Evolutionary conservation across 768 basidiomycete genomes (phyloP), one percentile per base, ranked within the genome.

Genomic region (Amanita fuliginea): DNA sequence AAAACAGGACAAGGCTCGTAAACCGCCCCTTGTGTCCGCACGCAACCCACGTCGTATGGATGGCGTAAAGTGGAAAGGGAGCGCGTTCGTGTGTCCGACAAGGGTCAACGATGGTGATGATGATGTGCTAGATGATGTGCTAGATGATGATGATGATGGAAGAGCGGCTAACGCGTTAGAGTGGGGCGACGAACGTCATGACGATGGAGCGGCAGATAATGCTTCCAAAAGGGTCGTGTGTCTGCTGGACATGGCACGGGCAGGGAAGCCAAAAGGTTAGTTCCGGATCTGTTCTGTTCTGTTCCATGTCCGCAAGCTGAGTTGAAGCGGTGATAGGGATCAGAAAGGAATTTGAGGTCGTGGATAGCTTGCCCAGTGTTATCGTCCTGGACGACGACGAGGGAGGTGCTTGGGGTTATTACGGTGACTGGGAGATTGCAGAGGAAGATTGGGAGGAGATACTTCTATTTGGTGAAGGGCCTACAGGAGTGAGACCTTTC

Each of bases 11-110:
- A 50, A 43, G 41, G 49, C 42, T 13, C 19, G 41, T 7, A 41
- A 41, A 9, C 41, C 49, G 18, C 41, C 41, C 41, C 28, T 43
- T n/a, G 22, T 42, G 14, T 34, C 42, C 18, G 34, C 41, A 21
- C 51, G 51, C 22, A 51, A 51, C 51, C 43, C 43, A 16, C 35
- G 51, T n/a, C 33, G 51, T 4, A 51, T 46, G 42, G 43, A 51
- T 32, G 51, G 51, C 9, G 35, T 16, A 13, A 39, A 18, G 24
- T 45, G 42, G 50, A 44, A 45, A 14, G 50, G 43, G 8, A 39
- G 45, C 13, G 7, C 35, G 14, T 51, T 51, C 14, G 19, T 51
- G 16, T 32, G 30, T 19, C 51, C 43, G 14, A 8, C 13, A 16
- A 45, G 28, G 18, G 51, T 46, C 22, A 36, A 41, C 2, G 44